Conservation (phyloP, 2,329 filamentous ascomycete genomes). For the Nothophoma quercina region DNA sequence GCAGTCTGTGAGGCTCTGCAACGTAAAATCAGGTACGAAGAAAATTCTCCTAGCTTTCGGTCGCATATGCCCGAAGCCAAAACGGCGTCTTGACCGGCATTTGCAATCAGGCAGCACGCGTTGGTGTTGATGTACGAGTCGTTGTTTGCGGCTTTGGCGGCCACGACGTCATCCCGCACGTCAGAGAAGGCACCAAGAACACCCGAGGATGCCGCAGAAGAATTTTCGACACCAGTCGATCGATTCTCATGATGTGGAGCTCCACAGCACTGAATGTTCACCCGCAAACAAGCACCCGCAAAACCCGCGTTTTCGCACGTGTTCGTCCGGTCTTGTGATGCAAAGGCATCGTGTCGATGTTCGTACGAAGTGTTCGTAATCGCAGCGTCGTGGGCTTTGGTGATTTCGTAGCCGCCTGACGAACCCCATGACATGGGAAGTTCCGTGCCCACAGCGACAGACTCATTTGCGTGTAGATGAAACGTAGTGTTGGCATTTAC, state of each 20-base stretch:
- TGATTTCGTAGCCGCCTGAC: background rate
- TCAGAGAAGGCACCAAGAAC: slow-evolving; percentile 13
- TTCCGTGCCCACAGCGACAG: background rate
- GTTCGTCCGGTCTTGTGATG: background rate
- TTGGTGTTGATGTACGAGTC: background rate
- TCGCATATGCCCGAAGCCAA: no score
- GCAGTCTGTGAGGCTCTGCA: no score
- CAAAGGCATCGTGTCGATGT: background rate
- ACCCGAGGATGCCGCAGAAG: slow-evolving; percentile 2
- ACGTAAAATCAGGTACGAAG: background rate
- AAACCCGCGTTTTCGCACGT: background rate
- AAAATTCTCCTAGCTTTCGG: background rate
- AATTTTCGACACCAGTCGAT: background rate
- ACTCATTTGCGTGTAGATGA: background rate
- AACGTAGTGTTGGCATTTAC: no score
- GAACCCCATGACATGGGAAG: background rate
- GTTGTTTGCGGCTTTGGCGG: background rate
- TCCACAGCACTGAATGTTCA: slow-evolving; percentile 7
- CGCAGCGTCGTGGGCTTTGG: background rate
- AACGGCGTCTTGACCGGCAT: background rate
- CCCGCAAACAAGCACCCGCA: background rate
- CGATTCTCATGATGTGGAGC: background rate
- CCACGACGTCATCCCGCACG: slow-evolving; percentile 14
- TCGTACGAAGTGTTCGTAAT: slow-evolving; percentile 4
- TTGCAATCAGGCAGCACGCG: background rate